Evolutionary conservation across 2,329 filamentous ascomycete species (phyloP), one percentile per base, ranked within the genome.

Genomic region (Helotiales sp.): DNA sequence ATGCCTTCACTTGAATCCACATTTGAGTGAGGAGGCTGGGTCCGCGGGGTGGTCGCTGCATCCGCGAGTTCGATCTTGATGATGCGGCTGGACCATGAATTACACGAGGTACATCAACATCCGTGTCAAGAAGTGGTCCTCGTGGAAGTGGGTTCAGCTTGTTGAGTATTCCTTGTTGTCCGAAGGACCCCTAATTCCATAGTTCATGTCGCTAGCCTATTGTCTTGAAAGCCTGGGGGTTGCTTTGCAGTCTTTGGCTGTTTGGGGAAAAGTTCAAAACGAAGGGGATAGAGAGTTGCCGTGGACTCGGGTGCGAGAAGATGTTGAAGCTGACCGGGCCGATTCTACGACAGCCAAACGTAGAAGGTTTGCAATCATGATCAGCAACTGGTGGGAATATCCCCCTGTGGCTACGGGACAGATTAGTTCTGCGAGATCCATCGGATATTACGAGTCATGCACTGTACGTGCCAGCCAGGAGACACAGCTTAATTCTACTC

Each of bases 71-170:
- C 30, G 44, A 48, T 40, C 12, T 44, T 55, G 46, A 47, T 34
- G 53, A 47, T 40, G 50, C 27, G 40, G 40, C 40, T 27, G 22
- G 22, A 5, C 19, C 22, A n/a, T 33, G 47, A 6, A 19, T 9
- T 19, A 36, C n/a, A 19, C 36, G 31, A 24, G 38, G 31, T 10
- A 25, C 36, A n/a, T 51, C 54, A 51, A 27, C 48, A 42, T 46
- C 47, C 42, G 25, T 31, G 52, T 19, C n/a, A 38, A 52, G 48
- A 56, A 34, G 48, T 27, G 48, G 29, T 25, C 46, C 47, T 46
- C 54, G 54, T 56, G 54, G 54, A 40, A 51, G 54, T 56, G 54
- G 54, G 47, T 29, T 25, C 33, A 17, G 29, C 31, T 10, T 29
- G 4, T 17, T 12, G 29, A 22, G 12, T 5, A 31, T 10, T 30